Base-by-base conservation (phyloP, 306 rosid species). In the Lablab purpureus region DNA sequence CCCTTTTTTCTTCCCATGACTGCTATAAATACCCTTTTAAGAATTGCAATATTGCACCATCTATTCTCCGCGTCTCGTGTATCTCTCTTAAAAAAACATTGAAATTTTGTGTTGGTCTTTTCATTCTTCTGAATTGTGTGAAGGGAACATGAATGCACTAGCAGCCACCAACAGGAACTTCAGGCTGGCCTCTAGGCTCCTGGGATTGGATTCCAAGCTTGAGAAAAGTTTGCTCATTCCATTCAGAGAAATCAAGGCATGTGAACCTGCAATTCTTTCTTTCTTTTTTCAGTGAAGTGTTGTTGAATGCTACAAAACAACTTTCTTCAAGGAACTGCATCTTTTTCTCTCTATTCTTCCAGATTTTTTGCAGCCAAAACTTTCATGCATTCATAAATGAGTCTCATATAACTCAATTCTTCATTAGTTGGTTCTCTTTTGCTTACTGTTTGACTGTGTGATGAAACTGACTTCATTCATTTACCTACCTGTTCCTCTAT, bases 101-200 rank as follows among this genome's bases (percentile, higher is more conserved):
- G 73, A 77, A 74, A 67, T 41, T 71, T 50, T 62, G 71, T 80
- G 74, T 70, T 65, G 22, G 79, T 74, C 21, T 25, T 76, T 72
- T 21, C 15, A 47, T 27, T 78, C 37, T 50, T 27, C 6, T 60
- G 37, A 9, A 36, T 27, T 59, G 36, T 18, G n/a, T 27, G 51
- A 49, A 68, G 56, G 37, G 19, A 75, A 87, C 50, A 95, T 95
- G 99, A 95, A 95, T 73, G 99, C 99, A 17, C 80, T 95, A 65
- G 98, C 67, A 73, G 99, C 99, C 77, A 95, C 99, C 41, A 95
- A 93, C 87, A 91, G 99, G 83, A 95, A 95, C 88, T 95, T 95
- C 64, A 93, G 71, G 88, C 71, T 95, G 69, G 99, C 99, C 34
- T 84, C 98, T 62, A 84, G 93, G 86, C 96, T 95, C 56, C 80